These are phyloP conservation scores for Rhinocladiella mackenziei DNA, from an alignment of 2,329 filamentous ascomycete genomes.

Conservation along the genomic window DNA sequence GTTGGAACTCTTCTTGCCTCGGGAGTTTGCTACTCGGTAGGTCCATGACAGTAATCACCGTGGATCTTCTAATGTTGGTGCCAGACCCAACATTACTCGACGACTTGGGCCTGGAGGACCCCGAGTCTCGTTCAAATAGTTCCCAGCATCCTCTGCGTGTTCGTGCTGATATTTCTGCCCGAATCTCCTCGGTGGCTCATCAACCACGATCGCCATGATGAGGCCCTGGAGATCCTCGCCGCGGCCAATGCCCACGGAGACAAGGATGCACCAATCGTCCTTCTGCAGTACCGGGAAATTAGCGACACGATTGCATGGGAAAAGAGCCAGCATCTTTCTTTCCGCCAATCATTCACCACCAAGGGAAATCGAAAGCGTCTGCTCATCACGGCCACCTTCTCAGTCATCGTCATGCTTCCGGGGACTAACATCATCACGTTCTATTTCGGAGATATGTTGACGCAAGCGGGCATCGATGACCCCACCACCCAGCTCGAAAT, in stretches of 20 bases:
- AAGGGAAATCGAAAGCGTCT: slow-evolving; percentile 38
- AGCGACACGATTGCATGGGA: slow-evolving; percentile 47
- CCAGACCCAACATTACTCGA: slow-evolving; percentile 18
- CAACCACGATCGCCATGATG: slow-evolving; percentile 40
- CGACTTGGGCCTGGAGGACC: slow-evolving; percentile 50
- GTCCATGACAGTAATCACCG: not conserved
- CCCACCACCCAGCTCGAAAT: slow-evolving; percentile 43
- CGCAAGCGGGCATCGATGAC: slow-evolving; percentile 46
- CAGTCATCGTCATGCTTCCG: slow-evolving; percentile 33
- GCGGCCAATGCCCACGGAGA: slow-evolving; percentile 46
- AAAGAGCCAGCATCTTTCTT: slow-evolving; percentile 35
- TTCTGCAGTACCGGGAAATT: slow-evolving; percentile 46
- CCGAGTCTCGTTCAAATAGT: slow-evolving; percentile 52
- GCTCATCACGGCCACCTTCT: slow-evolving; percentile 38
- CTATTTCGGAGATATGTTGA: slow-evolving; percentile 44
- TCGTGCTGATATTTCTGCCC: slow-evolving; percentile 50
- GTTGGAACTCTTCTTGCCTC: slow-evolving; percentile 22
- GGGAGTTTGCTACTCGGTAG: slow-evolving; percentile 21
- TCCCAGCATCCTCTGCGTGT: slow-evolving; percentile 45
- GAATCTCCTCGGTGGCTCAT: slow-evolving; percentile 60
- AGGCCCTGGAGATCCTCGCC: slow-evolving; percentile 43
- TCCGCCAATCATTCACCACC: slow-evolving; percentile 27
- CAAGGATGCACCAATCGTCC: slow-evolving; percentile 37
- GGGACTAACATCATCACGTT: slow-evolving; percentile 44
- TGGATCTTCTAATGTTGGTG: not conserved